phyloP scores from a whole-genome alignment of 169 alveolate species.

The Cyclospora cayetanensis region DNA sequence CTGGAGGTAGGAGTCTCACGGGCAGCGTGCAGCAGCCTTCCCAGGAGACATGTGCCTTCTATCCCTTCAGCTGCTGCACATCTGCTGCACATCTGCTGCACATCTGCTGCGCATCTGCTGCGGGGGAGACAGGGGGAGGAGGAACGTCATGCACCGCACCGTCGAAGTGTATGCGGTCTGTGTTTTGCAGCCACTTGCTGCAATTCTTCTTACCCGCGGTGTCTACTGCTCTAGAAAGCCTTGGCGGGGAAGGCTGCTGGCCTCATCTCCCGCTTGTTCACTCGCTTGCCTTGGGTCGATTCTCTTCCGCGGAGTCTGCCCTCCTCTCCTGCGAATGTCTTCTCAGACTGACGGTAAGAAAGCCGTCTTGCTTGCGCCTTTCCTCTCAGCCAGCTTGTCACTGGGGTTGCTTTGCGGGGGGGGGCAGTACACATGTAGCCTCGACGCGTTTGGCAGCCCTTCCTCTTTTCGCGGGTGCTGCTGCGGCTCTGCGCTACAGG shows the following conservation, averaged over 20 bases:
- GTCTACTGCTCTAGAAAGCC: not conserved
- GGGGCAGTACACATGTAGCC: not conserved
- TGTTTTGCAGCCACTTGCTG: not conserved
- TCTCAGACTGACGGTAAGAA: not conserved
- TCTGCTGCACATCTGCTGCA: no score
- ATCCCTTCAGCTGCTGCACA: no score
- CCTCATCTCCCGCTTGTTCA: not conserved
- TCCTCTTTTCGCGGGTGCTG: not conserved
- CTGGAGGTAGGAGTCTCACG: no score
- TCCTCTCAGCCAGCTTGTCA: no score
- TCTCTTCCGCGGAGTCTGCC: not conserved
- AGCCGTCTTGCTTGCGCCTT: conserved; percentile 2
- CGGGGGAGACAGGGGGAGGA: no score
- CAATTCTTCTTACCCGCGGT: not conserved
- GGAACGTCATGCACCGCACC: no score
- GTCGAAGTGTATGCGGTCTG: not conserved
- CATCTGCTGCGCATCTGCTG: no score
- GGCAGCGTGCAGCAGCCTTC: no score
- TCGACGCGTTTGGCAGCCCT: not conserved
- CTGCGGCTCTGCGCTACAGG: not conserved
- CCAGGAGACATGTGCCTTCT: no score
- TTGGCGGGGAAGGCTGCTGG: not conserved
- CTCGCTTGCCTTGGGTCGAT: not conserved
- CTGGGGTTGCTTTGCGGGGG: not conserved
- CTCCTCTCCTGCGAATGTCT: not conserved